Percentiles rank a stretch among this genome's conserved stretches.
Conservation (phyloP, 805 yeast genomes). For the Pichia ethanolica region DNA sequence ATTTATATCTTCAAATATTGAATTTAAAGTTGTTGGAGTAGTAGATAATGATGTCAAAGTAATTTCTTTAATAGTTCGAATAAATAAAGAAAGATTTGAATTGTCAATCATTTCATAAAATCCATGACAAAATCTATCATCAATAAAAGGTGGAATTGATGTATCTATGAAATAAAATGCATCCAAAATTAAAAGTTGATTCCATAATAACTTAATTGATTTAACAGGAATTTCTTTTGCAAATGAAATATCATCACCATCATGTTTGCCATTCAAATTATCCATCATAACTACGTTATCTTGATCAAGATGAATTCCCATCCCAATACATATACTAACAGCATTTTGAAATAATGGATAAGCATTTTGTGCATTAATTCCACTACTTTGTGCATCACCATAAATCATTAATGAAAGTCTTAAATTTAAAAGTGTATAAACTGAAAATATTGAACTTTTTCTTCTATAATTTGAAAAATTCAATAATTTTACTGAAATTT, state of each 20-base stretch:
- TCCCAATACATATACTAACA: conserved; percentile 3
- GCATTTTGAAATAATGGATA: conserved; percentile 11
- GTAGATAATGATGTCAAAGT: neutral
- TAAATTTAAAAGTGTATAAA: conserved; percentile 8
- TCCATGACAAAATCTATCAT: conserved; percentile 11
- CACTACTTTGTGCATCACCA: conserved; percentile 10
- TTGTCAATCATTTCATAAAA: neutral
- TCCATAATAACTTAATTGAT: conserved; percentile 13
- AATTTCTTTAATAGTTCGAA: neutral
- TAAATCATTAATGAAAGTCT: conserved; percentile 10
- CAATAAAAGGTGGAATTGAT: conserved; percentile 10
- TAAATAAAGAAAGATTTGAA: no score
- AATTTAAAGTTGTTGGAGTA: neutral
- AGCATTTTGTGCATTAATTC: conserved; percentile 7
- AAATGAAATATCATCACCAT: neutral
- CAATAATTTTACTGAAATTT: conserved; percentile 6
- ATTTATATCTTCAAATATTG: neutral
- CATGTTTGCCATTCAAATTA: neutral
- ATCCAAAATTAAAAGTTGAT: conserved; percentile 11
- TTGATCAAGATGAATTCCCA: conserved; percentile 10
- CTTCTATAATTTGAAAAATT: conserved; percentile 9
- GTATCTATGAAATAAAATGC: conserved; percentile 6
- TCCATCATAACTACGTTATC: conserved; percentile 3
- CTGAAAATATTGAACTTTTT: conserved; percentile 4
- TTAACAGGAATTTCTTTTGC: conserved; percentile 5